phyloP scores from a whole-genome alignment of 1,139 yeast species.

The Blastobotrys serpentis region DNA sequence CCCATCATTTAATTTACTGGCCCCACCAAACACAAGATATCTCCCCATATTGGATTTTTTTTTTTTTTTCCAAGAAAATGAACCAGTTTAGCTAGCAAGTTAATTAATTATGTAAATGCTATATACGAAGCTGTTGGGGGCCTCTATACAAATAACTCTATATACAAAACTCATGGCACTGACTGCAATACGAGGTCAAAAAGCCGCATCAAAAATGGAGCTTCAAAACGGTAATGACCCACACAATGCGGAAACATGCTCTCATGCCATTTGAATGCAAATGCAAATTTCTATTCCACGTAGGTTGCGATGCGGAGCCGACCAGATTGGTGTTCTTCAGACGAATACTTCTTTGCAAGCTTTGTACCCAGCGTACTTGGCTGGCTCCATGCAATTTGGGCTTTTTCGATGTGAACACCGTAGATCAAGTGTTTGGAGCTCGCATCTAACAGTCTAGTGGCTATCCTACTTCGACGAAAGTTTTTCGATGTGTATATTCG shows the following conservation, averaged over 20 bases:
- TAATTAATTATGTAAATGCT: neutral
- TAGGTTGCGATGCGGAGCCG: slow-evolving; percentile 14
- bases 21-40: neutral
- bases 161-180: no score
- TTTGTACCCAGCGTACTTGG: slow-evolving; percentile 63
- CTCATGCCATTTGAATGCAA: no score
- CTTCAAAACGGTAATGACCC: no score
- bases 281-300: no score
- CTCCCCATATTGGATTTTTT: neutral
- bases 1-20: no score
- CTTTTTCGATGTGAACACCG: slow-evolving; percentile 47
- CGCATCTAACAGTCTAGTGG: slow-evolving; percentile 43
- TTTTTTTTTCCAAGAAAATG: no score
- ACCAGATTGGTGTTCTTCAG: neutral
- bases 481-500: slow-evolving; percentile 61
- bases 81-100: neutral
- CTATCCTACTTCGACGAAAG: slow-evolving; percentile 55
- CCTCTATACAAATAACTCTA: no score
- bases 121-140: no score
- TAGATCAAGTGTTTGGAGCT: slow-evolving; percentile 49
- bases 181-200: no score
- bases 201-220: no score
- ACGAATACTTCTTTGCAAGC: slow-evolving; percentile 44
- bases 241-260: no score
- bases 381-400: slow-evolving; percentile 65